Percentiles rank a stretch among this genome's conserved stretches.
Evolutionary conservation across 164 flowering plant species (phyloP).

Genomic region (Magnolia changhungtana): DNA sequence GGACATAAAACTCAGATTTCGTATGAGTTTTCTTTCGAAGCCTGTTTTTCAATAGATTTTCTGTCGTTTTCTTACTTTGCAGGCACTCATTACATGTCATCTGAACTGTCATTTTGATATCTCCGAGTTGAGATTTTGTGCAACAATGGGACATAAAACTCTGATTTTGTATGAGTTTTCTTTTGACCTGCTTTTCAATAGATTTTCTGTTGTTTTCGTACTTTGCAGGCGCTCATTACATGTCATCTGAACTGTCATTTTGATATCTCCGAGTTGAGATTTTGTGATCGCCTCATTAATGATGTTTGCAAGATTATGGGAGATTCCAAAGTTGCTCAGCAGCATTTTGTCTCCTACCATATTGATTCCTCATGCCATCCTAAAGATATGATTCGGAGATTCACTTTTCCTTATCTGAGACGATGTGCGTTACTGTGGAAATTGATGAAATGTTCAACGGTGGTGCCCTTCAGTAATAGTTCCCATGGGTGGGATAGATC

Average conservation of each 20-base stretch:
- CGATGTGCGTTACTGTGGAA: slow-evolving; percentile 86
- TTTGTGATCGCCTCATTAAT: slow-evolving; percentile 40
- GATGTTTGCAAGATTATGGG: slow-evolving; percentile 48
- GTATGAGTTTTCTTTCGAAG: background rate
- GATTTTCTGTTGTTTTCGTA: slow-evolving; percentile 6
- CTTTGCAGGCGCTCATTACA: slow-evolving; percentile 58
- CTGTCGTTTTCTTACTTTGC: slow-evolving; percentile 22
- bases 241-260: slow-evolving; percentile 27
- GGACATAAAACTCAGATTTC: background rate
- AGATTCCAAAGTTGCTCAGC: slow-evolving; percentile 33
- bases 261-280: slow-evolving; percentile 27
- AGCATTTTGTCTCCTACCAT: slow-evolving; percentile 55
- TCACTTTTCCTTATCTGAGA: slow-evolving; percentile 72
- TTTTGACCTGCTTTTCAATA: background rate
- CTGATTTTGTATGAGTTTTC: background rate
- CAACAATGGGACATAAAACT: background rate
- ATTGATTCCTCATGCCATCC: slow-evolving; percentile 45
- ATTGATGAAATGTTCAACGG: slow-evolving; percentile 43
- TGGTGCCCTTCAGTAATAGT: slow-evolving; percentile 45
- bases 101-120: slow-evolving; percentile 23
- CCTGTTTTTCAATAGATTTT: slow-evolving; percentile 1
- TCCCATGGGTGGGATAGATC: slow-evolving; percentile 28
- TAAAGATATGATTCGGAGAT: slow-evolving; percentile 48
- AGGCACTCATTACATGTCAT: slow-evolving; percentile 57
- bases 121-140: slow-evolving; percentile 26